Evolutionary conservation across 2,329 filamentous ascomycete species (phyloP).

Genomic region (Thielaviopsis ethacetica): DNA sequence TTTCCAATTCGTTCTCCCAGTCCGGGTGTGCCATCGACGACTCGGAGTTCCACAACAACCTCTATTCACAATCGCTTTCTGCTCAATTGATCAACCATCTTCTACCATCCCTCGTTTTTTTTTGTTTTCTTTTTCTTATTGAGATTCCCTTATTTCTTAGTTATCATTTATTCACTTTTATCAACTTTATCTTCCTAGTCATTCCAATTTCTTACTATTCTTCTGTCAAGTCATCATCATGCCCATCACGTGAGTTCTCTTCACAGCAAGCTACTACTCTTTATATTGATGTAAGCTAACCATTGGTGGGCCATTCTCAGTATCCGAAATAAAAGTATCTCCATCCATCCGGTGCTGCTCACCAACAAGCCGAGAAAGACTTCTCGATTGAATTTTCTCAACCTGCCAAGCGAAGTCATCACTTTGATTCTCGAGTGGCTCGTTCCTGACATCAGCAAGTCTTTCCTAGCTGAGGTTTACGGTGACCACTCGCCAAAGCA

Average conservation of each 20-base stretch:
- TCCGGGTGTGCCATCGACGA: neutral
- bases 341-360: neutral
- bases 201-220: too few species aligned
- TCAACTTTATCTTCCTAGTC: too few species aligned
- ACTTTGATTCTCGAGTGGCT: neutral
- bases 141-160: too few species aligned
- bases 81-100: neutral
- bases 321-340: neutral
- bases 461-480: neutral
- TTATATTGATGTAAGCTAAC: too few species aligned
- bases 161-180: too few species aligned
- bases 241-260: too few species aligned
- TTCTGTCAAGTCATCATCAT: too few species aligned
- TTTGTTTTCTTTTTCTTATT: too few species aligned
- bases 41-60: neutral
- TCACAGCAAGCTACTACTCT: too few species aligned
- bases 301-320: neutral
- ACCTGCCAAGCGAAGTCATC: neutral
- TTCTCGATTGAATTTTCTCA: neutral
- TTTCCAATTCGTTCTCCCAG: neutral
- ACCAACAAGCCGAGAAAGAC: neutral
- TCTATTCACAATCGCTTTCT: neutral
- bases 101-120: too few species aligned
- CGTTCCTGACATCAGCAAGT: neutral
- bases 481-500: neutral